Percentiles rank a stretch among this genome's conserved stretches.
phyloP scores from a whole-genome alignment of 352 stramenopile species.

The Phytophthora meadii region DNA sequence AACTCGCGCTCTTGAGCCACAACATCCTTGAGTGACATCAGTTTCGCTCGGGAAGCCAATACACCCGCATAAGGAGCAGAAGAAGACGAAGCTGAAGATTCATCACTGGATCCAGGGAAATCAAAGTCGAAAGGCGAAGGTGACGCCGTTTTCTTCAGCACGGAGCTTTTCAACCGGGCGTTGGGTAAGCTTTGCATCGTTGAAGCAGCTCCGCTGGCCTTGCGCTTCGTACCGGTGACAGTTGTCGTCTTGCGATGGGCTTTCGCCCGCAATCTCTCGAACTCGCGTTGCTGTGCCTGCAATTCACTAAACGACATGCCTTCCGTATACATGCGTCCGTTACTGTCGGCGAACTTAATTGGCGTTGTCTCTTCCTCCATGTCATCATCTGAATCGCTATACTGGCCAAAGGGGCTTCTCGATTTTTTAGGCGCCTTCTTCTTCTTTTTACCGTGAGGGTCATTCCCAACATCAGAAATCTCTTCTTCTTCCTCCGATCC shows the following conservation, averaged over 20 bases:
- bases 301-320: slow-evolving; percentile 65
- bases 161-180: slow-evolving; percentile 2
- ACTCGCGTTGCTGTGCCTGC: slow-evolving; percentile 64
- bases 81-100: slow-evolving; percentile 25
- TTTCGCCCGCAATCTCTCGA: slow-evolving; percentile 40
- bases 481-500: slow-evolving; percentile 6
- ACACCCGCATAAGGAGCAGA: slow-evolving; percentile 2
- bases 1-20: slow-evolving; percentile 39
- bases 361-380: slow-evolving; percentile 16
- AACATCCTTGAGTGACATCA: slow-evolving; percentile 36
- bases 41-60: slow-evolving; percentile 13
- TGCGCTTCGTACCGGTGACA: slow-evolving; percentile 32
- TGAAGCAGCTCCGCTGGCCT: slow-evolving; percentile 12
- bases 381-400: slow-evolving; percentile 20
- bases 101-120: slow-evolving; percentile 32
- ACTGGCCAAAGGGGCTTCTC: slow-evolving; percentile 7
- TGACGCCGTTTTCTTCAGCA: slow-evolving; percentile 36
- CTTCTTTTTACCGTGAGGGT: slow-evolving; percentile 12
- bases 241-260: slow-evolving; percentile 28
- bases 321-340: slow-evolving; percentile 43
- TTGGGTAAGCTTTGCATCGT: slow-evolving; percentile 3
- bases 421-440: slow-evolving; percentile 8
- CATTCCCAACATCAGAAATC: slow-evolving; percentile 11
- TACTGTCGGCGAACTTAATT: slow-evolving; percentile 20
- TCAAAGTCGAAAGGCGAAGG: slow-evolving; percentile 38